phyloP scores from a whole-genome alignment of 2,329 filamentous ascomycete genomes.

The Boeremia lycopersici region DNA sequence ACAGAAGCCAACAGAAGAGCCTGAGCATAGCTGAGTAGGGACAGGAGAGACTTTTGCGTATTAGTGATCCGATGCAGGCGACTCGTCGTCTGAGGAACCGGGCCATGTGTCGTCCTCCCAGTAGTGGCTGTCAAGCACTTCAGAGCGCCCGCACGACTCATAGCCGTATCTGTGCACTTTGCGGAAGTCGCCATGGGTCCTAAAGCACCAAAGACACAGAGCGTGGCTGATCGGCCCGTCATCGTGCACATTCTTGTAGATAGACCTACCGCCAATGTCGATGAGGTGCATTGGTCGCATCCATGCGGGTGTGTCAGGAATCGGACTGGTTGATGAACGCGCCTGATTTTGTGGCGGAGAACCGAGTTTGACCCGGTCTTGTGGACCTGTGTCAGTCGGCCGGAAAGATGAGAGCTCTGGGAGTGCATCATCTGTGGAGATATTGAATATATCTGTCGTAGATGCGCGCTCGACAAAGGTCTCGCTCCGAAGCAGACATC shows the following conservation, averaged over 20 bases:
- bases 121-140: conserved; percentile 37
- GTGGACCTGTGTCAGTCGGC: conserved; percentile 6
- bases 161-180: conserved; percentile 31
- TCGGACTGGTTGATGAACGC: conserved; percentile 8
- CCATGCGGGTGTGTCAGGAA: conserved; percentile 29
- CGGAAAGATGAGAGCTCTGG: conserved; percentile 24
- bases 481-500: conserved; percentile 1
- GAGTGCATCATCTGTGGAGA: neutral
- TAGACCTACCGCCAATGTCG: conserved; percentile 30
- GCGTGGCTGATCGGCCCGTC: conserved; percentile 27
- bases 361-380: neutral
- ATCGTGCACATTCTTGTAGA: conserved; percentile 35
- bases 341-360: conserved; percentile 1
- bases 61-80: neutral
- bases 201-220: conserved; percentile 39
- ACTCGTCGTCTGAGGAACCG: neutral
- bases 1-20: neutral
- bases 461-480: conserved; percentile 16
- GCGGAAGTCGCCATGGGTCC: conserved; percentile 31
- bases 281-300: conserved; percentile 36
- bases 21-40: neutral
- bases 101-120: conserved; percentile 27
- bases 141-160: conserved; percentile 34
- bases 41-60: neutral
- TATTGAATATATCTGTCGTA: neutral